Base-by-base conservation (phyloP, 2,329 filamentous ascomycete genomes). In the Corinectria fuckeliana region DNA sequence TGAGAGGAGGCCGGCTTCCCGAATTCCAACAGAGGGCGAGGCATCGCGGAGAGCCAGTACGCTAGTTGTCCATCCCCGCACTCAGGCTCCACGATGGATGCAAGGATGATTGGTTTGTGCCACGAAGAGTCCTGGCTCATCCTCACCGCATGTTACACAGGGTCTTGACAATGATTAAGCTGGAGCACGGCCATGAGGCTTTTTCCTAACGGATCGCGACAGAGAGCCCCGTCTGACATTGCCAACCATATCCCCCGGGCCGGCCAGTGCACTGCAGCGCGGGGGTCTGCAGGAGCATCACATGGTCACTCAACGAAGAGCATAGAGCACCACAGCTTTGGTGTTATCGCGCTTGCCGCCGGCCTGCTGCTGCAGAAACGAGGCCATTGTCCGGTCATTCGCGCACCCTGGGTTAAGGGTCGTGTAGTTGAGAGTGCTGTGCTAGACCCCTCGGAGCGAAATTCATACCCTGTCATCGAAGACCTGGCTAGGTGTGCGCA, bases 1-100 rank as follows among this genome's bases (percentile, higher is more conserved):
- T 64, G 62, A 65, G 58, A 16, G 36, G 48, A 48, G 45, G 42
- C 48, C 23, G 49, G 41, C 50, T 51, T 60, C 54, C 47, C 60
- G 67, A 69, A 49, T 60, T 51, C 49, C 62, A 70, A 69, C 62
- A 64, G 52, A 69, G n/a, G n/a, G n/a, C n/a, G n/a, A n/a, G n/a
- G 55, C 49, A 63, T 57, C 49, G 48, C 56, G 58, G 52, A 59
- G 53, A 60, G 20, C 30, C 36, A 47, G 23, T 13, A 45, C 58
- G 20, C 59, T 66, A 61, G 45, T 14, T 54, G 53, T 62, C 66
- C 67, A 58, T 62, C 68, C 67, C 68, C 68, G 64, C 68, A 69
- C 56, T 66, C 64, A 60, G 52, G 44, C 60, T 64, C 64, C 67
- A 68, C 57, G 67, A 66, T 63, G 47, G 49, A 55, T 23, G 60